Base-by-base conservation (phyloP, 225 moss, liverwort and hornwort species). In the Pseudoscleropodium purum region DNA sequence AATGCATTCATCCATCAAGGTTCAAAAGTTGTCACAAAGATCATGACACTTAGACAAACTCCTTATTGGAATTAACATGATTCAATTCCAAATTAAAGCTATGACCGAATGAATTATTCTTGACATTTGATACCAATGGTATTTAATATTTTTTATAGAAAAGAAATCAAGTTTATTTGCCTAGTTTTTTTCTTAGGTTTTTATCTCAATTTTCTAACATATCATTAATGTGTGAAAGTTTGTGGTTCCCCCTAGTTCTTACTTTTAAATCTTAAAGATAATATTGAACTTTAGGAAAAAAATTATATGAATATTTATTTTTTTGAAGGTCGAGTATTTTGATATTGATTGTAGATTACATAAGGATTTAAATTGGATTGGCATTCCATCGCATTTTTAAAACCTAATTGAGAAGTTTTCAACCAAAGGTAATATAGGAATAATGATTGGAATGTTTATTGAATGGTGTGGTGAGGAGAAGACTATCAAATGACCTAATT, bases 191-290 rank as follows among this genome's bases (percentile, higher is more conserved):
- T 13, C 7, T 10, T n/a, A n/a, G 2, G 21, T n/a, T 69, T 20
- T 69, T 69, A 69, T n/a, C 23, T 69, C 0, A 0, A 24, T n/a
- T n/a, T 23, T 37, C n/a, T n/a, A n/a, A n/a, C 0, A n/a, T 7
- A 69, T 13, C 4, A n/a, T 13, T n/a, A n/a, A 23, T 7, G 12
- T 23, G n/a, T 13, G 13, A n/a, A 37, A 23, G 13, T 69, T 69
- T 6, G 3, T 3, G 7, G 12, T 4, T 69, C 1, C 23, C 0
- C 2, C 23, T 2, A 69, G 12, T 23, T 68, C 21, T 57, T 69
- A 2, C 37, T 13, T 13, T 33, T 4, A 69, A 69, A n/a, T 13
- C 0, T 2, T 7, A n/a, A 69, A n/a, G 11, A n/a, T 6, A n/a
- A 69, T 23, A 69, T n/a, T 69, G 13, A 69, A 1, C 4, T 7